A percentile compares a stretch with the other conserved stretches of the same genome.
Evolutionary conservation across 176 grass and related monocot species (phyloP).

Genomic region (sorghum (Sorghum bicolor)): DNA sequence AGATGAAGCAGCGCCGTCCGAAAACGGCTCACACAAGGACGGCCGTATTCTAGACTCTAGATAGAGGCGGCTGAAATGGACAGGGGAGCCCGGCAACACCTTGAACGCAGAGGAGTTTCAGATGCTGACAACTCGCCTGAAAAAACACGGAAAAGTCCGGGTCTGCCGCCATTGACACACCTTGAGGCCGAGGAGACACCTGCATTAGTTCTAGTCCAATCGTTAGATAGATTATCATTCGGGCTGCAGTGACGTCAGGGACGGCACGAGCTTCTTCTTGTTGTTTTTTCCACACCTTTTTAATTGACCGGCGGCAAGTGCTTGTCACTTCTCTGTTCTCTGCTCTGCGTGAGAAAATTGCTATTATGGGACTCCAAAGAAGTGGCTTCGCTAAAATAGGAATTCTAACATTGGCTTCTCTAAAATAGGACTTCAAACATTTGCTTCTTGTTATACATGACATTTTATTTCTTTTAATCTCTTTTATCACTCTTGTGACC

Average conservation of each 20-base stretch:
- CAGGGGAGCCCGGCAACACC: not conserved
- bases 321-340: slow-evolving; percentile 17
- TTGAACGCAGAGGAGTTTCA: not conserved
- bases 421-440: too few relatives aligned
- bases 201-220: not conserved
- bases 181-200: not conserved
- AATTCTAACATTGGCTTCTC: too few relatives aligned
- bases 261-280: slow-evolving; percentile 10
- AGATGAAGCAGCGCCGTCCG: not conserved
- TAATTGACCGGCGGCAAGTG: slow-evolving; percentile 17
- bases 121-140: not conserved
- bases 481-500: too few relatives aligned
- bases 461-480: too few relatives aligned
- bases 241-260: slow-evolving; percentile 18
- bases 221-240: slow-evolving; percentile 13
- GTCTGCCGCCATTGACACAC: not conserved
- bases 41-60: slow-evolving; percentile 15
- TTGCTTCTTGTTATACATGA: too few relatives aligned
- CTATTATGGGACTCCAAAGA: too few relatives aligned
- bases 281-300: not conserved
- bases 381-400: too few relatives aligned
- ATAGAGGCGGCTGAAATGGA: not conserved
- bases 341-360: not conserved
- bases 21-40: not conserved
- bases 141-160: not conserved